Base-by-base conservation (phyloP, 2,329 filamentous ascomycete species). In the Neopestalotiopsis rosae region DNA sequence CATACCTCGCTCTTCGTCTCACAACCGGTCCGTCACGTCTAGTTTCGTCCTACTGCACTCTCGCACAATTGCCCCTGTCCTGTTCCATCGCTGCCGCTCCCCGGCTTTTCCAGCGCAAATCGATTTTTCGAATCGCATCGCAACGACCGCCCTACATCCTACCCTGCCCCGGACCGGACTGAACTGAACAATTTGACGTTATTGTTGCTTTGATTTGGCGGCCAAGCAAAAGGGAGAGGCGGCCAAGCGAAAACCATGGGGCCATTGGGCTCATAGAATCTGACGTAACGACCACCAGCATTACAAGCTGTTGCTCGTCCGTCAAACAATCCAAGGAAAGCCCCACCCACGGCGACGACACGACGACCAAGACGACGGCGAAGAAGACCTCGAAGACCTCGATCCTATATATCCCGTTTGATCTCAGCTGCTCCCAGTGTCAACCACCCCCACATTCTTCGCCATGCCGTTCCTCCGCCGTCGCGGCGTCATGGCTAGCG, bases 381-480 rank as follows among this genome's bases (percentile, higher is more conserved):
- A 38, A 7, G 34, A 38, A 38, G 34, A 38, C 34, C 34, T 10
- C 10, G 34, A 38, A 7, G 6, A 38, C 34, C 34, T 38, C 34
- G 52, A 66, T 73, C 34, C 34, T 38, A 38, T 38, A 38, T 10
- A 10, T 7, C 34, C 34, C 34, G 10, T 38, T 3, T 38, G 34
- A 10, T 38, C 34, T 10, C 34, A 38, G 6, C 34, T 38, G 6
- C 34, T 38, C 34, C 34, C 34, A 69, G 68, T 61, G 69, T 70
- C 63, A 67, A 32, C 58, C 61, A 62, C 69, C 70, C 72, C 69
- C 67, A 67, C 72, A 56, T 40, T n/a, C 7, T 14, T 64, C 77
- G 80, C 72, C 75, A 90, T 90, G 88, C 87, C 88, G 76, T 88
- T 90, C 74, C 82, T 89, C 81, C 88, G 88, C 81, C 87, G 87